Evolutionary conservation across 2,329 filamentous ascomycete genomes (phyloP), one percentile per base, ranked within the genome.

Genomic region (Fusarium denticulatum): DNA sequence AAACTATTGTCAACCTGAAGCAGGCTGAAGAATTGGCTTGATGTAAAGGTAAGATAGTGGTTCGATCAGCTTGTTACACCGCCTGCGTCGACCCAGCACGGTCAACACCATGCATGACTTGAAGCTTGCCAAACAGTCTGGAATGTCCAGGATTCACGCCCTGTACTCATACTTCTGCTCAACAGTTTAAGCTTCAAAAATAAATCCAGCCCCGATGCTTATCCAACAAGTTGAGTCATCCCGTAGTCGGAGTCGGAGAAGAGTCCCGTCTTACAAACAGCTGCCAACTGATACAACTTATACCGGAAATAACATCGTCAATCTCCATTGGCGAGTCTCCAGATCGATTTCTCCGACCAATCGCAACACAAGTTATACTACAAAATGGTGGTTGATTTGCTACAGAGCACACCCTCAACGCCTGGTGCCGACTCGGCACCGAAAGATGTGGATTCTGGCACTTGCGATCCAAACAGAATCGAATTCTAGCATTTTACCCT

Each of bases 401-500:
- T 58, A 7, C 6, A 59, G 47, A 52, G 43, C 63, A 45, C 43
- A 53, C 47, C 40, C 28, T 46, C 52, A 24, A 30, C 47, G 20
- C 13, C 26, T 37, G 55, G 22, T 34, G 71, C 71, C 71, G 71
- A 74, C 15, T 73, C 71, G 71, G 71, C 49, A 59, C 71, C 71
- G 71, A 74, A 32, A 28, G 15, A 47, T 45, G 50, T 67, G 56
- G 57, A 43, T 66, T 57, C 59, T 30, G 42, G 46, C 62, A 74
- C 67, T 68, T 56, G 40, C 49, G 28, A 59, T 37, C 30, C 53
- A 47, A 52, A 45, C 46, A 65, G 46, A 60, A 52, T 43, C 63
- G 39, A 60, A 56, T 52, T 60, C 67, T 61, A 14, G 28, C 24
- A 58, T 46, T 64, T 39, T 50, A 49, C 55, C 58, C 56, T 61